Base-by-base conservation (phyloP, 768 basidiomycete species). In the Boletus pseudopeckii region DNA sequence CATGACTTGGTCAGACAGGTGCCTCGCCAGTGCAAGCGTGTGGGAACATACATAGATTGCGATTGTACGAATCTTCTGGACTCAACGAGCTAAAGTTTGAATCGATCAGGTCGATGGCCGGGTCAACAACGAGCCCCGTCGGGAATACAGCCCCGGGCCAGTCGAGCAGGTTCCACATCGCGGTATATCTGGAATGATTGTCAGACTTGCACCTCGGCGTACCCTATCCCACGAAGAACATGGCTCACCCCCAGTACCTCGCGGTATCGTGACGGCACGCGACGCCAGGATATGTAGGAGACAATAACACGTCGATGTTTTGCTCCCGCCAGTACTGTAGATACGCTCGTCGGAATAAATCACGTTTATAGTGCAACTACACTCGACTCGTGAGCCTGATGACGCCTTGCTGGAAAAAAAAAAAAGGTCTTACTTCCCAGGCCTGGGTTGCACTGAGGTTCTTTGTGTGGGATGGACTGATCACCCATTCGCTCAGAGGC, bases 61-160 rank as follows among this genome's bases (percentile, higher is more conserved):
- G 54, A 17, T 67, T 61, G 34, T 55, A 62, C 2, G 53, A 53
- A 38, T 67, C 67, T 0, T 62, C 66, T 5, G 60, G 53, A 13
- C 65, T 49, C 45, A 67, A 37, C 17, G 53, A 45, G 1, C 37
- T 43, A 28, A 53, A 51, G 24, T 18, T 20, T 8, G 64, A 42
- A 41, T 59, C 40, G 18, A 52, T 14, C 20, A 48, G 15, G 28
- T 73, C 72, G 7, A 67, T 5, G 2, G 58, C 39, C 38, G 72
- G 61, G 49, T 72, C 64, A 42, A 52, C 57, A 17, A 54, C 37
- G 22, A 72, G 65, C n/a, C 76, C 75, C 18, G 73, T 75, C 8
- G 77, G 79, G 64, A 80, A 75, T 5, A 77, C 73, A 3, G 69
- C 72, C 1, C 71, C 70, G 0, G 78, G 72, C 48, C 74, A 78